A percentile compares a stretch with the other conserved stretches of the same genome.
phyloP scores from a whole-genome alignment of 805 yeast genomes.

The Wickerhamiella galacta region DNA sequence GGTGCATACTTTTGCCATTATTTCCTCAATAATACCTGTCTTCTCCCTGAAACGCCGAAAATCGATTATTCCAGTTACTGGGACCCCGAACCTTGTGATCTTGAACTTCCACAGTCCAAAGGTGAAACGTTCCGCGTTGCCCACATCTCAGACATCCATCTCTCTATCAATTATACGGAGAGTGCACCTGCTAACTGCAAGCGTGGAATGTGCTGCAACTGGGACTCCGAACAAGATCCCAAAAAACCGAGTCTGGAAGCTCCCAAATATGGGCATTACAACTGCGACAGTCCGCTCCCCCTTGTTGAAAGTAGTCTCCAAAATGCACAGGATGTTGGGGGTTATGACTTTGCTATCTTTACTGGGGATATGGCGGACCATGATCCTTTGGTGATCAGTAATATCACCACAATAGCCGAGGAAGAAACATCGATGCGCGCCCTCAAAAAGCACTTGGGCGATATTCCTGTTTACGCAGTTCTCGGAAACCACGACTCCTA shows the following conservation, averaged over 20 bases:
- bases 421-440: constrained; percentile 36
- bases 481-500: constrained; percentile 60
- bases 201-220: constrained; percentile 45
- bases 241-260: constrained; percentile 30
- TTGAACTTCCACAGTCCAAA: no score
- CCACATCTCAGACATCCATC: constrained; percentile 52
- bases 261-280: constrained; percentile 41
- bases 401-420: constrained; percentile 34
- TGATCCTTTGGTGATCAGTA: constrained; percentile 31
- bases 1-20: constrained; percentile 48
- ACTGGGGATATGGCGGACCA: constrained; percentile 67
- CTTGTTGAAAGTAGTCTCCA: constrained; percentile 41
- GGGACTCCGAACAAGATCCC: constrained; percentile 27
- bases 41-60: constrained; percentile 36
- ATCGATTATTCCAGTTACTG: constrained; percentile 30
- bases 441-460: constrained; percentile 33
- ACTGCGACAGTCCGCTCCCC: constrained; percentile 50
- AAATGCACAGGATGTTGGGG: constrained; percentile 25
- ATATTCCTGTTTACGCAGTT: constrained; percentile 42
- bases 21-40: constrained; percentile 34
- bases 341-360: constrained; percentile 46
- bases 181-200: constrained; percentile 31
- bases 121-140: constrained; percentile 38
- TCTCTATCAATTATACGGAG: constrained; percentile 33
- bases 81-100: constrained; percentile 32